phyloP scores from a whole-genome alignment of 768 basidiomycete species.

The Kwoniella newhampshirensis region DNA sequence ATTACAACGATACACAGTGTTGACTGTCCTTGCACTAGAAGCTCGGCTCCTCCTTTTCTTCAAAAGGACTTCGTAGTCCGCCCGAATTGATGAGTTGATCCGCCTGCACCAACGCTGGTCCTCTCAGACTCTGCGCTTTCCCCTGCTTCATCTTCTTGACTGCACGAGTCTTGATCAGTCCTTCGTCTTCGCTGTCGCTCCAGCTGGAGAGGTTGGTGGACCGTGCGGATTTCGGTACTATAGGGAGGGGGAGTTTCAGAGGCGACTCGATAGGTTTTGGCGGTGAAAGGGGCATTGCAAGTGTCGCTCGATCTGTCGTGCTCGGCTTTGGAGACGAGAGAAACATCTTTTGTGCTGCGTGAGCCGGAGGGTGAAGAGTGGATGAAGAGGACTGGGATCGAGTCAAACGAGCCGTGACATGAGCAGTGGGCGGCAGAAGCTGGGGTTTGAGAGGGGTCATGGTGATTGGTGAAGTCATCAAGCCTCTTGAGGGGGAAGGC shows the following conservation, averaged over 20 bases:
- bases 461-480: slow-evolving; percentile 6
- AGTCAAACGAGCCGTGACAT: slow-evolving; percentile 20
- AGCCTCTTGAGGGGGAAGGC: not conserved
- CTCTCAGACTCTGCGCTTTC: slow-evolving; percentile 1
- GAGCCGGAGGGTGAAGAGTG: slow-evolving; percentile 10
- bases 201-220: slow-evolving; percentile 12
- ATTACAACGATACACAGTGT: slow-evolving; percentile 1
- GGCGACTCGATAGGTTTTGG: slow-evolving; percentile 4
- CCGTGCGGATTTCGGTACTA: not conserved
- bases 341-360: slow-evolving; percentile 15
- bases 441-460: slow-evolving; percentile 5
- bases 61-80: slow-evolving; percentile 36
- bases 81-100: not conserved
- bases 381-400: slow-evolving; percentile 30
- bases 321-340: slow-evolving; percentile 15
- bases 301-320: slow-evolving; percentile 16
- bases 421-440: not conserved
- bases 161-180: not conserved
- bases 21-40: slow-evolving; percentile 1
- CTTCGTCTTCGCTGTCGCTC: slow-evolving; percentile 34
- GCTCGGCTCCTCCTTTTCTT: slow-evolving; percentile 28
- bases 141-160: slow-evolving; percentile 18
- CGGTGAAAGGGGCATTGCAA: slow-evolving; percentile 16
- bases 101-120: not conserved
- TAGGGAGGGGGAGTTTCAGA: not conserved